Conservation (phyloP, 2,329 filamentous ascomycete genomes). For the Paecilomyces formosus region DNA sequence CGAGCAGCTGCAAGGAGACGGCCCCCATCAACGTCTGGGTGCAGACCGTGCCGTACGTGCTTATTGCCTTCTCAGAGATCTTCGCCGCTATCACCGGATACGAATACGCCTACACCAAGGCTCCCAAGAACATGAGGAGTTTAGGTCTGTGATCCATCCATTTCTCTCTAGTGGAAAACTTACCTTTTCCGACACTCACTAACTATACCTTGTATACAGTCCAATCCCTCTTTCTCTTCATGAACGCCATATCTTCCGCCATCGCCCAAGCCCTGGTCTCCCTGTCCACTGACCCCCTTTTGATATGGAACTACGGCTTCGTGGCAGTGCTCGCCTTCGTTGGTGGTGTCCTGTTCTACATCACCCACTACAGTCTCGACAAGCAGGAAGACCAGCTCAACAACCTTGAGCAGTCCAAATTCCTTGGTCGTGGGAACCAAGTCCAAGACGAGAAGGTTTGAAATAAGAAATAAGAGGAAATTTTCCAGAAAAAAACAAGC, state of each 20-base stretch:
- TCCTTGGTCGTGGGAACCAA: constrained; percentile 7
- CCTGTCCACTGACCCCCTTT: constrained; percentile 55
- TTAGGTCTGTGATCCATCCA: constrained; percentile 25
- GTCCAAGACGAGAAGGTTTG: constrained; percentile 2
- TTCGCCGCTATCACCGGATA: constrained; percentile 60
- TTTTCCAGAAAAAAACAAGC: neutral
- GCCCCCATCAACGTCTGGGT: constrained; percentile 42
- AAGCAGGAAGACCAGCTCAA: constrained; percentile 63
- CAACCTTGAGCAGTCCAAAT: constrained; percentile 16
- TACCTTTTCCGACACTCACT: neutral
- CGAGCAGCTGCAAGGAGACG: constrained; percentile 42
- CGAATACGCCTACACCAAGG: constrained; percentile 69
- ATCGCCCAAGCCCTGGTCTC: constrained; percentile 60
- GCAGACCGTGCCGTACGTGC: constrained; percentile 37
- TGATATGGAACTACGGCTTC: constrained; percentile 66
- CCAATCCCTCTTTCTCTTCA: constrained; percentile 59
- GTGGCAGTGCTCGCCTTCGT: constrained; percentile 56
- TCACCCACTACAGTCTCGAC: constrained; percentile 57
- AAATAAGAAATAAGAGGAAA: neutral
- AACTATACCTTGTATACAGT: constrained; percentile 33
- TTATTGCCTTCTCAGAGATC: constrained; percentile 47
- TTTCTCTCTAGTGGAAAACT: neutral
- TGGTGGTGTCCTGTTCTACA: constrained; percentile 60
- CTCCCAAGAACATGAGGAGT: constrained; percentile 62
- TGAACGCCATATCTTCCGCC: constrained; percentile 59